Percentiles rank a stretch among this genome's conserved stretches.
Conservation (phyloP, 2,329 filamentous ascomycete genomes). For the Fusarium sp. region DNA sequence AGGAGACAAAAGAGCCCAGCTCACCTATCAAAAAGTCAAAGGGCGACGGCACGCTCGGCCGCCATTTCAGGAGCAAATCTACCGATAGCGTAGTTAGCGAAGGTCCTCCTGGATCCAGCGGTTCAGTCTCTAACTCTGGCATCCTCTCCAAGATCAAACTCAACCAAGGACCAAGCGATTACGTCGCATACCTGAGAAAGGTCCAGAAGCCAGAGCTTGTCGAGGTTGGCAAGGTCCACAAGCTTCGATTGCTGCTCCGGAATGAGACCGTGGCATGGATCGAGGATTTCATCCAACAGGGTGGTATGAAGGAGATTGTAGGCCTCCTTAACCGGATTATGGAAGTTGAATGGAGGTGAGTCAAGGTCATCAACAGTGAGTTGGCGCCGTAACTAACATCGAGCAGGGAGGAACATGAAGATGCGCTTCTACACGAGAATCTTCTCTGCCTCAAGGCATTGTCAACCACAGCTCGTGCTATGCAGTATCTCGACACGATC, state of each 20-base stretch:
- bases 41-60: constrained; percentile 72
- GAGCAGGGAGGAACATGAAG: constrained; percentile 91
- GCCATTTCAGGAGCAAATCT: constrained; percentile 80
- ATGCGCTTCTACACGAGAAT: constrained; percentile 91
- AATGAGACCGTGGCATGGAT: constrained; percentile 98
- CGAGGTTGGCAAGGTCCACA: constrained; percentile 96
- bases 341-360: constrained; percentile 94
- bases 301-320: constrained; percentile 94
- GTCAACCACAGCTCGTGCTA: constrained; percentile 89
- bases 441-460: constrained; percentile 94
- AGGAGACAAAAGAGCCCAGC: constrained; percentile 73
- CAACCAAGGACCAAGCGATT: constrained; percentile 83
- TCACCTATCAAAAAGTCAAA: constrained; percentile 84
- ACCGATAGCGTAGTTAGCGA: constrained; percentile 77
- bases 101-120: constrained; percentile 66
- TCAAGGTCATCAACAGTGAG: constrained; percentile 22
- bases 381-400: constrained; percentile 20
- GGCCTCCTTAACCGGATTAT: constrained; percentile 90
- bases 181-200: constrained; percentile 87
- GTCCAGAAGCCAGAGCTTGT: constrained; percentile 85
- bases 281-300: constrained; percentile 88
- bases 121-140: constrained; percentile 68
- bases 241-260: constrained; percentile 87
- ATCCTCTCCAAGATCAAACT: constrained; percentile 80
- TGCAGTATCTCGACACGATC: constrained; percentile 85